phyloP scores from a whole-genome alignment of 75 land plant genomes.

The Adiantum capillusveneris region DNA sequence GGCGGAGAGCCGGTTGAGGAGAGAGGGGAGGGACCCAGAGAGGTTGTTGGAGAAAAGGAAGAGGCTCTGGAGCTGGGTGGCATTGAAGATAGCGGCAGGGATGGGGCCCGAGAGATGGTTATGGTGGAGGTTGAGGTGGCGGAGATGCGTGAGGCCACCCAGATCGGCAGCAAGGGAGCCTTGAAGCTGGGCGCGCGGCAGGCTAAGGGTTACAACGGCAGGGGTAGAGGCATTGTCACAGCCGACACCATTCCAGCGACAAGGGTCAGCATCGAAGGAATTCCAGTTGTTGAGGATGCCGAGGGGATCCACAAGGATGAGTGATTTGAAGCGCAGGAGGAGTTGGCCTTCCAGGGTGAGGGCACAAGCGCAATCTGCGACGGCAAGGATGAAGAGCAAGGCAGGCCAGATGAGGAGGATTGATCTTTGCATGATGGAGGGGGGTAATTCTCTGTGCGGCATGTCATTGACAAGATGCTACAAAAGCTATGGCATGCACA shows the following conservation, averaged over 20 bases:
- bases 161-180: conserved; percentile 37
- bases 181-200: conserved; percentile 41
- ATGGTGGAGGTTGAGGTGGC: conserved; percentile 48
- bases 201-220: conserved; percentile 35
- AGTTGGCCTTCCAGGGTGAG: conserved; percentile 14
- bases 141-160: conserved; percentile 49
- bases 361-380: too few relatives aligned
- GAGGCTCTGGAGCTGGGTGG: conserved; percentile 31
- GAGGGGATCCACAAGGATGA: conserved; percentile 36
- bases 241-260: conserved; percentile 48
- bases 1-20: conserved; percentile 29
- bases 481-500: too few relatives aligned
- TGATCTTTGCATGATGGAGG: too few relatives aligned
- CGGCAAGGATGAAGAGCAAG: too few relatives aligned
- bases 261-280: conserved; percentile 32
- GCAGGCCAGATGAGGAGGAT: too few relatives aligned
- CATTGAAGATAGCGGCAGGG: conserved; percentile 33
- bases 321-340: conserved; percentile 43
- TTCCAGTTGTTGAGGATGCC: conserved; percentile 51
- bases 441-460: too few relatives aligned
- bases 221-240: conserved; percentile 25
- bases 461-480: too few relatives aligned
- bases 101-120: conserved; percentile 68
- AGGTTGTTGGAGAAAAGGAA: conserved; percentile 60
- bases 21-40: conserved; percentile 42